phyloP scores from a whole-genome alignment of 768 basidiomycete genomes.

The Mycena rebaudengoi region DNA sequence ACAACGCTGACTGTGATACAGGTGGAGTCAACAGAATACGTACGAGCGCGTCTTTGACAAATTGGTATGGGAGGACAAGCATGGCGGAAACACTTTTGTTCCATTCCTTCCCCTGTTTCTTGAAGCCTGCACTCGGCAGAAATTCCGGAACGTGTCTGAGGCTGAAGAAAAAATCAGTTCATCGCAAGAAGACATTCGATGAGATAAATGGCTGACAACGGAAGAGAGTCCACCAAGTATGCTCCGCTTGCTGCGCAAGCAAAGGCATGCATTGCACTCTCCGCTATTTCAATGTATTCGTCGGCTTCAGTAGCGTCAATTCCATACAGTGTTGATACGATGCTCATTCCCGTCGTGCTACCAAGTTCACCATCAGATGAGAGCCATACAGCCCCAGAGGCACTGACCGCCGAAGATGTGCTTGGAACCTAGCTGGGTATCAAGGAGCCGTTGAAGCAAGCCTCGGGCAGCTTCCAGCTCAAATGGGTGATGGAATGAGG shows the following conservation, averaged over 20 bases:
- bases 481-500: conserved; percentile 8
- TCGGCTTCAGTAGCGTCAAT: conserved; percentile 37
- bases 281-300: conserved; percentile 40
- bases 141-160: conserved; percentile 46
- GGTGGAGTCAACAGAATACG: too few relatives aligned
- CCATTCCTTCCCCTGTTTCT: conserved; percentile 41
- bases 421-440: conserved; percentile 10
- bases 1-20: too few relatives aligned
- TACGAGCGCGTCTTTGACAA: background rate
- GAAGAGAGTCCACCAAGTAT: conserved; percentile 42
- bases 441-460: conserved; percentile 13
- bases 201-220: background rate
- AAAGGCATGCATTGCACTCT: conserved; percentile 37
- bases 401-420: conserved; percentile 26
- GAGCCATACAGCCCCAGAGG: background rate
- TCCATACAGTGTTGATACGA: conserved; percentile 45
- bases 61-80: conserved; percentile 34
- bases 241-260: conserved; percentile 37
- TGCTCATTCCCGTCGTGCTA: conserved; percentile 26
- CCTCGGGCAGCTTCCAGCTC: conserved; percentile 10
- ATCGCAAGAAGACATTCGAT: background rate
- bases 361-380: background rate
- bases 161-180: conserved; percentile 22
- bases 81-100: conserved; percentile 24
- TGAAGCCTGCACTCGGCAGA: conserved; percentile 47